Conservation (phyloP, 306 rosid genomes). For the Mucuna pruriens region DNA sequence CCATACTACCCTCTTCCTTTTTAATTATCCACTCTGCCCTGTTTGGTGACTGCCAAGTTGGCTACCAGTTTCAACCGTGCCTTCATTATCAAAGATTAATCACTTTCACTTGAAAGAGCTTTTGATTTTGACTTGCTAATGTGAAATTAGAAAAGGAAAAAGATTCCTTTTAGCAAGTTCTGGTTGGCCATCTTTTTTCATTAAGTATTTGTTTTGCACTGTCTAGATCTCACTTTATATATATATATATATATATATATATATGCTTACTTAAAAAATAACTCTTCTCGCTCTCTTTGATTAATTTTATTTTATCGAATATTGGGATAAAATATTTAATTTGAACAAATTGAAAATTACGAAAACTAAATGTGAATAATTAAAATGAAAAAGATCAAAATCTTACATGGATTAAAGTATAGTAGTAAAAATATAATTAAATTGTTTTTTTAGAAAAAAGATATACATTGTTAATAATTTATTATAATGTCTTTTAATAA, state of each 20-base stretch:
- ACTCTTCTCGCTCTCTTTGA: too few relatives aligned
- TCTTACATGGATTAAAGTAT: background rate
- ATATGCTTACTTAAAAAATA: too few relatives aligned
- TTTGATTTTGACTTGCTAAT: slow-evolving; percentile 19
- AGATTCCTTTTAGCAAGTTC: background rate
- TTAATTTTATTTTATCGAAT: too few relatives aligned
- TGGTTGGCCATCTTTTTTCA: slow-evolving; percentile 6
- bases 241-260: too few relatives aligned
- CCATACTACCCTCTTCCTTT: background rate
- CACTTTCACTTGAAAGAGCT: slow-evolving; percentile 10
- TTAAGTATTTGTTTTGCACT: background rate
- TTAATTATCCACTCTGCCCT: slow-evolving; percentile 25
- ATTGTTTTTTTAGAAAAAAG: background rate
- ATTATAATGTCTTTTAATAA: background rate
- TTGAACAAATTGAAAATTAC: background rate
- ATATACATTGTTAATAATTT: background rate
- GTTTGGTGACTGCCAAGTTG: slow-evolving; percentile 37
- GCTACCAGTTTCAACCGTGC: background rate
- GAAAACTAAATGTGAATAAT: too few relatives aligned
- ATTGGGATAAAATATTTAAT: too few relatives aligned
- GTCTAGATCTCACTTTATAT: slow-evolving; percentile 17
- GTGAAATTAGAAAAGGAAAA: background rate
- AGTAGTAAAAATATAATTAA: too few relatives aligned
- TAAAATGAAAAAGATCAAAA: too few relatives aligned
- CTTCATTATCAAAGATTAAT: slow-evolving; percentile 21